Conservation (phyloP, 805 yeast species). For the Zygoascus tannicola region DNA sequence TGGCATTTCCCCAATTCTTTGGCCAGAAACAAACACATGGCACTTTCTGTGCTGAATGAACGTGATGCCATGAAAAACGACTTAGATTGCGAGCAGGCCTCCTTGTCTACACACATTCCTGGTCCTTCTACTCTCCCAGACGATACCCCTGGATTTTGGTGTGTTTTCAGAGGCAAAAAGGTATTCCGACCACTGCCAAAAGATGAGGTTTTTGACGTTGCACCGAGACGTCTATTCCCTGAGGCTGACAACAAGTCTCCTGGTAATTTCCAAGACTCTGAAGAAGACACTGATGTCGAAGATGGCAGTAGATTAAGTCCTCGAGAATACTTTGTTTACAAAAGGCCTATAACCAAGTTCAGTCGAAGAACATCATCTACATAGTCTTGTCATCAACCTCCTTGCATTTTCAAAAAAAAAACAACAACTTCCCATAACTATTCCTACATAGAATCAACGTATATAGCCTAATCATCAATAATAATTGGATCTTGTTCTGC, state of each 20-base stretch:
- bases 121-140: constrained; percentile 15
- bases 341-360: neutral
- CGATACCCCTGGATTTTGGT: constrained; percentile 28
- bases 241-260: neutral
- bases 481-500: too few species aligned
- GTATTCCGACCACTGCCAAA: constrained; percentile 28
- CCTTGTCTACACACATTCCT: constrained; percentile 7
- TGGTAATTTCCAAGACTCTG: constrained; percentile 1
- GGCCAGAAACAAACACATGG: neutral
- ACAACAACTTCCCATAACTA: too few species aligned
- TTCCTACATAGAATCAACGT: too few species aligned
- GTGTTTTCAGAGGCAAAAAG: constrained; percentile 30
- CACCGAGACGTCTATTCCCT: constrained; percentile 18
- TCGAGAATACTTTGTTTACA: neutral
- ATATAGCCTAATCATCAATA: too few species aligned
- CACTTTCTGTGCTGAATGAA: neutral
- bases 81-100: neutral
- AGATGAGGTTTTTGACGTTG: constrained; percentile 10
- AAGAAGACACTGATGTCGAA: constrained; percentile 13
- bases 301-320: constrained; percentile 3
- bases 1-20: neutral
- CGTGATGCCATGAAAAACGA: neutral
- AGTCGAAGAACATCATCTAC: too few species aligned
- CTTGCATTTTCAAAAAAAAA: too few species aligned
- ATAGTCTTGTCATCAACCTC: too few species aligned